Conservation (phyloP, 352 stramenopile genomes). For the Globisporangium irregulare region DNA sequence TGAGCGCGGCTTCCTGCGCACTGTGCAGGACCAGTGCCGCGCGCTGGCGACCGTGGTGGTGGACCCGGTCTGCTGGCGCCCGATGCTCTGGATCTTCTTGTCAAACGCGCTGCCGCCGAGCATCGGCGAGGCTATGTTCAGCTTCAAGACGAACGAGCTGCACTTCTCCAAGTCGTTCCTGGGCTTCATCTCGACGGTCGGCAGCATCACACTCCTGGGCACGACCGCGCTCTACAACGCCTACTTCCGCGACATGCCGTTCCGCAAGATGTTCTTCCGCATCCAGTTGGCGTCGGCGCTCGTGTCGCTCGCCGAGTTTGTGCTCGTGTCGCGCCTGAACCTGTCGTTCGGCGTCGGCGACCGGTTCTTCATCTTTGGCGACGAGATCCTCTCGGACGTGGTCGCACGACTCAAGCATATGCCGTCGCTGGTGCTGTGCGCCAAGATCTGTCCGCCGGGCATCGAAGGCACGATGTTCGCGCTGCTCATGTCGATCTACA, state of each 20-base stretch:
- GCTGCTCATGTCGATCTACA: conserved; percentile 85
- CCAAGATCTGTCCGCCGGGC: conserved; percentile 93
- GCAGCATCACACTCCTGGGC: conserved; percentile 63
- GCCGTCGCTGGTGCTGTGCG: conserved; percentile 94
- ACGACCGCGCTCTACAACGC: conserved; percentile 78
- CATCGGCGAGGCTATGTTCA: conserved; percentile 81
- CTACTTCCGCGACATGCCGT: conserved; percentile 76
- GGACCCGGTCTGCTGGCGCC: conserved; percentile 73
- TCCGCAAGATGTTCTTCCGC: conserved; percentile 72
- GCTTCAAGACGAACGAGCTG: conserved; percentile 76
- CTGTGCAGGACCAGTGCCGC: conserved; percentile 45
- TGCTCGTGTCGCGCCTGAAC: conserved; percentile 71
- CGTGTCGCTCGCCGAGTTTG: conserved; percentile 65
- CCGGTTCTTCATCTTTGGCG: conserved; percentile 78
- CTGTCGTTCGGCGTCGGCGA: conserved; percentile 56
- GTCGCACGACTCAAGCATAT: conserved; percentile 86
- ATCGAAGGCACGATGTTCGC: conserved; percentile 97
- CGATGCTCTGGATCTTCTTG: conserved; percentile 80
- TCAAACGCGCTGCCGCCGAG: conserved; percentile 71
- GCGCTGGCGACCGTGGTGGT: conserved; percentile 55
- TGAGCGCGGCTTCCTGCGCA: conserved; percentile 40
- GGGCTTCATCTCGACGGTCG: conserved; percentile 73
- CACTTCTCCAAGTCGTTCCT: conserved; percentile 77
- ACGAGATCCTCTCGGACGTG: conserved; percentile 80
- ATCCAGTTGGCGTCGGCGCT: conserved; percentile 67